These are phyloP conservation scores for Xylaria nigripes DNA, from an alignment of 495 filamentous ascomycete genomes.

Conservation along the genomic window DNA sequence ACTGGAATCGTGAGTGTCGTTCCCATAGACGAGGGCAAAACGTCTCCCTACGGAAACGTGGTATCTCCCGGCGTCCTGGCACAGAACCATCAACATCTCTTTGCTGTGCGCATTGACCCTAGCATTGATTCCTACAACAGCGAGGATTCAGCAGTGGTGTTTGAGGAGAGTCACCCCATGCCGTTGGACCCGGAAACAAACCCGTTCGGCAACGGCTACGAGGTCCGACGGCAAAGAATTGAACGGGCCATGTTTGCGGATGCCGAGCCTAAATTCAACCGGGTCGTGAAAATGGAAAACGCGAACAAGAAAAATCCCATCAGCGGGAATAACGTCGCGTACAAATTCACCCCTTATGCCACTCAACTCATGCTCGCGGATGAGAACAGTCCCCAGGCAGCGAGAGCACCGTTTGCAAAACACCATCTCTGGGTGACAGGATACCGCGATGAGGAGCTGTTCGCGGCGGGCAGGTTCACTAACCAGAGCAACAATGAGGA, in stretches of 20 bases:
- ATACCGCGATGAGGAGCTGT: conserved; percentile 71
- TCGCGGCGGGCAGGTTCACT: conserved; percentile 76
- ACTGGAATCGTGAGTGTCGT: conserved; percentile 82
- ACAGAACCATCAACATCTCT: conserved; percentile 77
- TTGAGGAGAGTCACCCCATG: conserved; percentile 51
- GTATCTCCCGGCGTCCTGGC: conserved; percentile 79
- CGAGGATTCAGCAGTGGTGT: conserved; percentile 63
- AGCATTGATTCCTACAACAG: conserved; percentile 68
- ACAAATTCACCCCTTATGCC: conserved; percentile 65
- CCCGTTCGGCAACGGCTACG: conserved; percentile 72
- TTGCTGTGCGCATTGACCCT: conserved; percentile 80
- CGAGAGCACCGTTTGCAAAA: conserved; percentile 74
- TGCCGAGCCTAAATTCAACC: conserved; percentile 52
- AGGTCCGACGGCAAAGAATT: conserved; percentile 32
- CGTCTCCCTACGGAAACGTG: conserved; percentile 66
- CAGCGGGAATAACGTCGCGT: conserved; percentile 68
- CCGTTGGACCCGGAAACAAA: conserved; percentile 55
- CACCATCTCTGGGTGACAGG: conserved; percentile 75
- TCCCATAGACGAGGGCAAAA: conserved; percentile 63
- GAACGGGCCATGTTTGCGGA: conserved; percentile 54
- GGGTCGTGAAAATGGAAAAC: conserved; percentile 78
- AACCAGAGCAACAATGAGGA: conserved; percentile 50
- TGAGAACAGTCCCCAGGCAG: conserved; percentile 56
- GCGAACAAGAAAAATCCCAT: conserved; percentile 54
- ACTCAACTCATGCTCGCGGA: conserved; percentile 78